Percentiles rank a stretch among this genome's conserved stretches.
Evolutionary conservation across 2,329 filamentous ascomycete genomes (phyloP).

Genomic region (Phoma sp.): DNA sequence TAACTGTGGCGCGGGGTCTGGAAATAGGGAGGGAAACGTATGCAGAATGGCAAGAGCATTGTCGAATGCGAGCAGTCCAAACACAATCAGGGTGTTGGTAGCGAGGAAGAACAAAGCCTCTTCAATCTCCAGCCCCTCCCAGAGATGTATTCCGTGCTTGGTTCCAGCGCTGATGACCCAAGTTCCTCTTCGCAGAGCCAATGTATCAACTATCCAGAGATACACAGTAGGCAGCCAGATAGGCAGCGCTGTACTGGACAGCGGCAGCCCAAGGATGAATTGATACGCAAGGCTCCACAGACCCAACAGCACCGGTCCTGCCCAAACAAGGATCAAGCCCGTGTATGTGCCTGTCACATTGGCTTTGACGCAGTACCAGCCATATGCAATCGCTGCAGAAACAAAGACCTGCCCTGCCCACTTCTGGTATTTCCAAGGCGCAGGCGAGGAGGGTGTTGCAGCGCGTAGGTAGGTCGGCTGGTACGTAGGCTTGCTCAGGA

Average conservation of each 20-base stretch:
- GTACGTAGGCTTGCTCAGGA: conserved; percentile 68
- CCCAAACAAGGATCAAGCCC: conserved; percentile 73
- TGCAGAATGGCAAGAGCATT: conserved; percentile 70
- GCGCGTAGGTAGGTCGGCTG: conserved; percentile 60
- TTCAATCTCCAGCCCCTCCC: conserved; percentile 72
- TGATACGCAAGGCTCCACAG: conserved; percentile 69
- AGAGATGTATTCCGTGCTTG: conserved; percentile 68
- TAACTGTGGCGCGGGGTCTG: conserved; percentile 52
- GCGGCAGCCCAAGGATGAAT: conserved; percentile 66
- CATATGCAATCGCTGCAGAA: conserved; percentile 51
- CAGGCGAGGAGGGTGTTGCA: conserved; percentile 38
- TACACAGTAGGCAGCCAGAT: conserved; percentile 70
- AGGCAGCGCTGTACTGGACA: conserved; percentile 63
- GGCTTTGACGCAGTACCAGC: conserved; percentile 53
- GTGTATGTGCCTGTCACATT: conserved; percentile 66
- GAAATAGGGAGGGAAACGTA: conserved; percentile 66
- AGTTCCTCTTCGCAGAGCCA: conserved; percentile 70
- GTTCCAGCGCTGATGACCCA: conserved; percentile 74
- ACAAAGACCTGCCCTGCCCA: conserved; percentile 60
- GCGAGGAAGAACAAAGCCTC: conserved; percentile 76
- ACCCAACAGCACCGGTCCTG: conserved; percentile 68
- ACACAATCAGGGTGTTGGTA: conserved; percentile 73
- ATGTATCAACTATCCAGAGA: conserved; percentile 73
- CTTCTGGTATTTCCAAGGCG: conserved; percentile 47
- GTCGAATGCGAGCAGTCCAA: conserved; percentile 72